A percentile compares a stretch with the other conserved stretches of the same genome.
These are phyloP conservation scores for Cardiospermum halicacabum DNA, from an alignment of 345 rosid genomes.

Conservation along the genomic window DNA sequence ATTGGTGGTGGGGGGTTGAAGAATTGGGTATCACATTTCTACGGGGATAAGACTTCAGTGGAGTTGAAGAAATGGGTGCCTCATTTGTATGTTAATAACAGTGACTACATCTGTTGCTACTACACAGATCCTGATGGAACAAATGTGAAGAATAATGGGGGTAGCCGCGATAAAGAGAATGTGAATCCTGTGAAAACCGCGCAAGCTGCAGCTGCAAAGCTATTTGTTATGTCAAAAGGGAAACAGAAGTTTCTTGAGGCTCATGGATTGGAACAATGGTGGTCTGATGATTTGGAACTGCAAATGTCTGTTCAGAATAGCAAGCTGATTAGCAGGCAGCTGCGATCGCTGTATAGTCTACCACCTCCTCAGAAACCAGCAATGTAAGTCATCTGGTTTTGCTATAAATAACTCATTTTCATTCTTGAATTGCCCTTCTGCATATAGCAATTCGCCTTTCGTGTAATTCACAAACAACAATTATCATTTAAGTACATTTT, in stretches of 20 bases:
- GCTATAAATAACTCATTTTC: slow-evolving; percentile 25
- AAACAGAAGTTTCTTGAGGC: slow-evolving; percentile 93
- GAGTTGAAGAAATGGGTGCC: slow-evolving; percentile 78
- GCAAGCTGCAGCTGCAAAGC: slow-evolving; percentile 70
- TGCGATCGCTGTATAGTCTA: slow-evolving; percentile 66
- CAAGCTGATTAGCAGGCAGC: slow-evolving; percentile 83
- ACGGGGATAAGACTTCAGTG: slow-evolving; percentile 35
- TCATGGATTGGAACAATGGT: slow-evolving; percentile 95
- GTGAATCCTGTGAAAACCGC: slow-evolving; percentile 24
- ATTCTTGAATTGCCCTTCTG: background rate
- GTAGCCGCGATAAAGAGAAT: slow-evolving; percentile 62
- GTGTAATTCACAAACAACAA: background rate
- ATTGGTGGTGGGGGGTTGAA: slow-evolving; percentile 51
- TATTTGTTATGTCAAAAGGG: slow-evolving; percentile 88
- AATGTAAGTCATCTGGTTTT: slow-evolving; percentile 9
- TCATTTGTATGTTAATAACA: slow-evolving; percentile 81
- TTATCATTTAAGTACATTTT: no score
- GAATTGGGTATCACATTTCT: slow-evolving; percentile 54
- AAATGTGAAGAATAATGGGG: slow-evolving; percentile 25
- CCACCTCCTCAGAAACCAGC: slow-evolving; percentile 32
- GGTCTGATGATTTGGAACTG: slow-evolving; percentile 87
- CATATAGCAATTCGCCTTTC: background rate
- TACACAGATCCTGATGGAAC: slow-evolving; percentile 54
- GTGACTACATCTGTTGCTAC: slow-evolving; percentile 84
- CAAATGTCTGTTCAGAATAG: slow-evolving; percentile 63